Conservation (phyloP, 73 alveolate genomes). For the Symbiodinium pilosum region DNA sequence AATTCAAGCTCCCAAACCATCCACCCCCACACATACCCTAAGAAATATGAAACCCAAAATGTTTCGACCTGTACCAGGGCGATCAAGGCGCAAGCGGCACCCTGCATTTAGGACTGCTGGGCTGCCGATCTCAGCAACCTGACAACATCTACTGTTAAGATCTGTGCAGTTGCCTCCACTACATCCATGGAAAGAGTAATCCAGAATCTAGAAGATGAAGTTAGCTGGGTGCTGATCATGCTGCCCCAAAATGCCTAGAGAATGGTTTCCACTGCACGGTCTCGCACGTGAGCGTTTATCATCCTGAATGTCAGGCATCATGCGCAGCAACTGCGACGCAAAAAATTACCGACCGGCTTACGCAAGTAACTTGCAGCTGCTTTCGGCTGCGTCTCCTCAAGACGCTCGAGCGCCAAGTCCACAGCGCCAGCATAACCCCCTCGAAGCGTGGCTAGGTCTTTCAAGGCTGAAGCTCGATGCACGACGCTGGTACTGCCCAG, state of each 20-base stretch:
- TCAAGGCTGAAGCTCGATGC: background rate
- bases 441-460: background rate
- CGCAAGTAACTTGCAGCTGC: too few species aligned
- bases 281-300: constrained; percentile 3
- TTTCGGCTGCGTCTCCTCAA: background rate
- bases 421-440: background rate
- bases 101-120: background rate
- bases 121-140: background rate
- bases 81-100: background rate
- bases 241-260: too few species aligned
- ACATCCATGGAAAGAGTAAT: too few species aligned
- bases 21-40: too few species aligned
- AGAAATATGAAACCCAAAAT: too few species aligned
- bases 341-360: too few species aligned
- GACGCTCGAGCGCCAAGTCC: background rate
- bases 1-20: too few species aligned
- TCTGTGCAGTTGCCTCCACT: too few species aligned
- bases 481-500: background rate
- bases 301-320: background rate
- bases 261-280: background rate
- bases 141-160: too few species aligned
- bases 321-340: too few species aligned
- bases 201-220: too few species aligned
- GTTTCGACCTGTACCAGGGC: background rate
- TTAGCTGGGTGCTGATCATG: too few species aligned